Evolutionary conservation across 2,329 filamentous ascomycete genomes (phyloP).

Genomic region (Epichloe coenophiala): DNA sequence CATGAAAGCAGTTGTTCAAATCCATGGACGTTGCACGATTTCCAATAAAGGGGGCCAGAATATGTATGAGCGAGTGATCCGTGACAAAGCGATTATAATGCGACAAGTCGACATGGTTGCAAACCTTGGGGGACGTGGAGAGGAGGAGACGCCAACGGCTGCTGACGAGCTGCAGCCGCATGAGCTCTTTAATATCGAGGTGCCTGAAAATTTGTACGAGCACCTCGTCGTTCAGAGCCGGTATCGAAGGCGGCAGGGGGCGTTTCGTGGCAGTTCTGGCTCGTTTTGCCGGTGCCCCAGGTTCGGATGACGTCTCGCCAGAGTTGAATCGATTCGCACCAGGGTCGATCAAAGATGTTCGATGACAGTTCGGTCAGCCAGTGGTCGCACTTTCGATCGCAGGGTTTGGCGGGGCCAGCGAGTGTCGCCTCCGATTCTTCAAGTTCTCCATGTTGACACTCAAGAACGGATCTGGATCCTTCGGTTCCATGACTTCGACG

Average conservation of each 20-base stretch:
- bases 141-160: slow-evolving; percentile 73
- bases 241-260: slow-evolving; percentile 12
- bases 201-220: slow-evolving; percentile 60
- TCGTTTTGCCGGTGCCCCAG: slow-evolving; percentile 39
- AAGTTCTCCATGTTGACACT: slow-evolving; percentile 90
- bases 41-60: slow-evolving; percentile 78
- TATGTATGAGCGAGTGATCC: slow-evolving; percentile 59
- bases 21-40: slow-evolving; percentile 63
- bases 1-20: slow-evolving; percentile 91
- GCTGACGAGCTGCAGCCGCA: slow-evolving; percentile 63
- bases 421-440: slow-evolving; percentile 43
- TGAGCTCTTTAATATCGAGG: slow-evolving; percentile 65
- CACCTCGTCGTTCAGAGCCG: slow-evolving; percentile 44
- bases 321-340: slow-evolving; percentile 28
- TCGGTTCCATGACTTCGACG: slow-evolving; percentile 46
- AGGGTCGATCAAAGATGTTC: slow-evolving; percentile 21
- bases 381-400: slow-evolving; percentile 25
- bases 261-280: slow-evolving; percentile 37
- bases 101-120: slow-evolving; percentile 63
- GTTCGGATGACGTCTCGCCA: slow-evolving; percentile 23
- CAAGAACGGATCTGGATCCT: slow-evolving; percentile 87
- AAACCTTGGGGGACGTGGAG: slow-evolving; percentile 58
- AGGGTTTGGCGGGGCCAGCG: slow-evolving; percentile 40
- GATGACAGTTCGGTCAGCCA: slow-evolving; percentile 16
- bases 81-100: slow-evolving; percentile 70